Percentiles rank a stretch among this genome's conserved stretches.
phyloP scores from a whole-genome alignment of 371 early-diverging fungal species.

The Mortierella sp. region DNA sequence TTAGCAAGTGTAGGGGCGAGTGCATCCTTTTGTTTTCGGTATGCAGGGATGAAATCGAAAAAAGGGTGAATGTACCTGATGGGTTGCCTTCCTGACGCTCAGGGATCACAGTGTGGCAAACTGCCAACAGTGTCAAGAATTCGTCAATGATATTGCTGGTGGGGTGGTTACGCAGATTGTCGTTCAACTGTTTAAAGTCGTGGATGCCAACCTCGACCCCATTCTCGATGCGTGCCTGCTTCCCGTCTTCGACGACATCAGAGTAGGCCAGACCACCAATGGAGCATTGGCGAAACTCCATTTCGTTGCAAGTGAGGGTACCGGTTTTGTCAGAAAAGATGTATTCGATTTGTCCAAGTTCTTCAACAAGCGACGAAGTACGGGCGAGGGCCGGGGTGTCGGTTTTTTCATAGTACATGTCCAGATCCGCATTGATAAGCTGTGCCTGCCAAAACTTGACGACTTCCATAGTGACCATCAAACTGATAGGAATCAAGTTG shows the following conservation, averaged over 20 bases:
- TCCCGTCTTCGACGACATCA: conserved; percentile 71
- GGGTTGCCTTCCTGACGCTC: conserved; percentile 74
- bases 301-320: conserved; percentile 94
- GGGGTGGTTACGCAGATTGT: conserved; percentile 70
- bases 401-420: conserved; percentile 77
- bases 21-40: too few relatives aligned
- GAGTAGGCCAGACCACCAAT: conserved; percentile 77
- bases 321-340: conserved; percentile 97
- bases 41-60: background rate
- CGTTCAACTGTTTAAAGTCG: conserved; percentile 71
- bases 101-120: conserved; percentile 98
- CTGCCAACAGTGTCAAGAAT: conserved; percentile 84
- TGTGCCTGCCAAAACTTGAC: conserved; percentile 75
- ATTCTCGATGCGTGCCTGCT: conserved; percentile 71
- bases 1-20: too few relatives aligned
- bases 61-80: conserved; percentile 33
- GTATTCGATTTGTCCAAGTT: conserved; percentile 91
- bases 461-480: conserved; percentile 79
- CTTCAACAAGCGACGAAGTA: conserved; percentile 90
- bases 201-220: conserved; percentile 72
- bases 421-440: conserved; percentile 79
- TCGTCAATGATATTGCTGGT: conserved; percentile 75
- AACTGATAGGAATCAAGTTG: conserved; percentile 82
- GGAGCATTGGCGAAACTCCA: conserved; percentile 85
- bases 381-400: conserved; percentile 83